phyloP scores from a whole-genome alignment of 306 rosid genomes.

The Dalbergia cultrata region DNA sequence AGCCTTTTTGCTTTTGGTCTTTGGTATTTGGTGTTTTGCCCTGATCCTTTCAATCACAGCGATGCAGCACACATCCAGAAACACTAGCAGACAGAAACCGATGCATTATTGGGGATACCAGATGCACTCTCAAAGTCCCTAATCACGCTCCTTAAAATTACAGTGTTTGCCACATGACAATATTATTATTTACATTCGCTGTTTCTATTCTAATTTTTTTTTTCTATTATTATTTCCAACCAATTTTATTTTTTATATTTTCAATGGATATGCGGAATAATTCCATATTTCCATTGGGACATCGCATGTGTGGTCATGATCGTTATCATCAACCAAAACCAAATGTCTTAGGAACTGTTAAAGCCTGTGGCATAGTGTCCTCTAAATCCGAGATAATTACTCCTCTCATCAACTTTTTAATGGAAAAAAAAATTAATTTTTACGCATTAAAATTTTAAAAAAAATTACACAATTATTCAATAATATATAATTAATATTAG shows the following conservation, averaged over 20 bases:
- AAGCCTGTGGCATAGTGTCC: too few relatives aligned
- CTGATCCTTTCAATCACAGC: slow-evolving; percentile 24
- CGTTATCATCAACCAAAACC: neutral
- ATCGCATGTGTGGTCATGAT: neutral
- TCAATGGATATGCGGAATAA: neutral
- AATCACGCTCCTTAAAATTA: neutral
- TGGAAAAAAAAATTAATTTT: neutral
- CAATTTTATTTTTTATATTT: neutral
- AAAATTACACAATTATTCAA: too few relatives aligned
- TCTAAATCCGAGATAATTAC: neutral
- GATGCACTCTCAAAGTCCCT: neutral
- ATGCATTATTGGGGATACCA: slow-evolving; percentile 35
- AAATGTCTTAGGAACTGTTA: neutral
- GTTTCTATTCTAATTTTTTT: neutral
- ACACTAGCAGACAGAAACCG: neutral
- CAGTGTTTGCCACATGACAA: neutral
- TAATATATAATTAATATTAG: too few relatives aligned
- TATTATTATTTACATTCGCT: neutral
- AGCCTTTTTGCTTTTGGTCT: too few relatives aligned
- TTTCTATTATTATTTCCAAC: too few relatives aligned
- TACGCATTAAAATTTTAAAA: too few relatives aligned
- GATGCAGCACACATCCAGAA: slow-evolving; percentile 1
- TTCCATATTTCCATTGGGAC: neutral
- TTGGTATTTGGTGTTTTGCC: neutral
- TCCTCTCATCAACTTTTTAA: neutral